A percentile compares a stretch with the other conserved stretches of the same genome.
Conservation (phyloP, 306 rosid species). For the Alnus rubra region DNA sequence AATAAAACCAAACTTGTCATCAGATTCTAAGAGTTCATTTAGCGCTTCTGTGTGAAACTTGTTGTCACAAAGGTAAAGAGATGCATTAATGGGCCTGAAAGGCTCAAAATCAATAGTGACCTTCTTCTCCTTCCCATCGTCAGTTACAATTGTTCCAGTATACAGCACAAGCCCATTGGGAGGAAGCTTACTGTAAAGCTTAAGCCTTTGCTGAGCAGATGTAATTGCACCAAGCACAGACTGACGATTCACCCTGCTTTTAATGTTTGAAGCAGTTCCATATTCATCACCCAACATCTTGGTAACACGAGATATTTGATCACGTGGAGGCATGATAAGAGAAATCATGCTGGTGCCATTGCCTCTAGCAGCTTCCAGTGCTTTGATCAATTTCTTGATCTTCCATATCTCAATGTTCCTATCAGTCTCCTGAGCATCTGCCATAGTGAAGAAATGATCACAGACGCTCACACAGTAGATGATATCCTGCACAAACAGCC, state of each 20-base stretch:
- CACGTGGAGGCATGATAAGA: slow-evolving; percentile 90
- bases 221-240: slow-evolving; percentile 89
- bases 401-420: slow-evolving; percentile 95
- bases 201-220: slow-evolving; percentile 86
- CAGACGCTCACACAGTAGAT: neutral
- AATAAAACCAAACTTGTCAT: slow-evolving; percentile 89
- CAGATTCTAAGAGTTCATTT: slow-evolving; percentile 82
- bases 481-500: neutral
- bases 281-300: slow-evolving; percentile 96
- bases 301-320: slow-evolving; percentile 85
- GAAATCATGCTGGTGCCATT: slow-evolving; percentile 97
- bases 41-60: slow-evolving; percentile 89
- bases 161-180: slow-evolving; percentile 86
- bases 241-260: slow-evolving; percentile 87
- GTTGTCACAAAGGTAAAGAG: slow-evolving; percentile 89
- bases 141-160: slow-evolving; percentile 84
- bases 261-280: slow-evolving; percentile 93
- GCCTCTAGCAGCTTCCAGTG: slow-evolving; percentile 83
- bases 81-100: slow-evolving; percentile 81
- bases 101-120: slow-evolving; percentile 94
- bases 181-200: slow-evolving; percentile 87
- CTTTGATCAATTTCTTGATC: slow-evolving; percentile 87
- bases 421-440: slow-evolving; percentile 83
- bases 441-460: slow-evolving; percentile 32
- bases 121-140: slow-evolving; percentile 91